Evolutionary conservation across 108 stramenopile genomes (phyloP).

Genomic region (Skeletonema costatum): DNA sequence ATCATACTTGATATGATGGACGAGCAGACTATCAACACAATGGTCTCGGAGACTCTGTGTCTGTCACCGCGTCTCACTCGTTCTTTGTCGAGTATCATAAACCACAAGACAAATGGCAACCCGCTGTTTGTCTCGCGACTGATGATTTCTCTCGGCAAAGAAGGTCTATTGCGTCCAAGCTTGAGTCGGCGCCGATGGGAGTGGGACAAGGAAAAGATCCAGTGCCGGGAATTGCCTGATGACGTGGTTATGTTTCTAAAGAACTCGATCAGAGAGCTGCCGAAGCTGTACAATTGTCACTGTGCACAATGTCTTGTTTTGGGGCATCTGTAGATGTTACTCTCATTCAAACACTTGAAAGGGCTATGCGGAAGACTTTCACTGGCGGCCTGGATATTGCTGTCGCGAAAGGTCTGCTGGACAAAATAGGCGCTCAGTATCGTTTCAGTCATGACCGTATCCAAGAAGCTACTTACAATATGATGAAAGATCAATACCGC

Average conservation of each 20-base stretch:
- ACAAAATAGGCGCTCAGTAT: neutral
- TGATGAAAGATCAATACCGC: neutral
- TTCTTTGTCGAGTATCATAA: conserved; percentile 4
- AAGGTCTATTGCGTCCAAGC: conserved; percentile 9
- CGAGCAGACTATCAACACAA: neutral
- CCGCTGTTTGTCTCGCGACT: conserved; percentile 11
- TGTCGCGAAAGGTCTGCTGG: neutral
- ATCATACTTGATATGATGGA: conserved; percentile 11
- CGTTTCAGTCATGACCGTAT: conserved; percentile 8
- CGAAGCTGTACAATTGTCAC: neutral
- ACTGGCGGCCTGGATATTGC: neutral
- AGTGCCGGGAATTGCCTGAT: conserved; percentile 4
- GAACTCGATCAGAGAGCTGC: neutral
- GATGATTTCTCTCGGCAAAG: conserved; percentile 5
- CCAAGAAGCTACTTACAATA: neutral
- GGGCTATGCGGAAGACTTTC: neutral
- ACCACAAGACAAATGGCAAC: conserved; percentile 23
- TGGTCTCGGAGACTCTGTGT: conserved; percentile 5
- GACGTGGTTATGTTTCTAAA: conserved; percentile 9
- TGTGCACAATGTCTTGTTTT: conserved; percentile 4
- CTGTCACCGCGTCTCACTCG: conserved; percentile 8
- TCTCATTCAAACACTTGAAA: neutral
- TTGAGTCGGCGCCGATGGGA: conserved; percentile 4
- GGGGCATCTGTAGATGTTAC: neutral
- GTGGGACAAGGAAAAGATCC: conserved; percentile 18